A percentile compares a stretch with the other conserved stretches of the same genome.
These are phyloP conservation scores for Diplocarpon rosae DNA, from an alignment of 2,329 filamentous ascomycete species.

Conservation along the genomic window DNA sequence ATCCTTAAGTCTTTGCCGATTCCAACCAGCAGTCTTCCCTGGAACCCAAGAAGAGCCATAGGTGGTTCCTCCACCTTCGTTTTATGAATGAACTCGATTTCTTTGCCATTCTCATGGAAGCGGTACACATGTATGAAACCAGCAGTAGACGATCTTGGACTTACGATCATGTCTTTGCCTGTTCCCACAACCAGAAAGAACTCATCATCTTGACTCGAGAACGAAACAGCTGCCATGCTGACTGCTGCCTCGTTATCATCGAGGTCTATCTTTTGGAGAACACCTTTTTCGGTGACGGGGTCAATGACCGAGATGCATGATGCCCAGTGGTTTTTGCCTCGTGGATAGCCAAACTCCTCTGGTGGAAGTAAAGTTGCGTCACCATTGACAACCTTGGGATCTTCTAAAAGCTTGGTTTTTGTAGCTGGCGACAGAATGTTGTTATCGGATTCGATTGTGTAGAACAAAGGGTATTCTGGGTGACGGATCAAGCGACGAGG, in stretches of 20 bases:
- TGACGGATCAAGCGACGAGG: slow-evolving; percentile 81
- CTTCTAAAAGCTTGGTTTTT: slow-evolving; percentile 60
- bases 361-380: slow-evolving; percentile 61
- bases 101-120: slow-evolving; percentile 74
- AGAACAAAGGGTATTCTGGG: slow-evolving; percentile 80
- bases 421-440: slow-evolving; percentile 79
- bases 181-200: slow-evolving; percentile 90
- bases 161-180: slow-evolving; percentile 77
- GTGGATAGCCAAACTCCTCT: slow-evolving; percentile 81
- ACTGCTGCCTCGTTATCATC: slow-evolving; percentile 87
- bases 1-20: slow-evolving; percentile 72
- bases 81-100: slow-evolving; percentile 92
- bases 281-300: slow-evolving; percentile 60
- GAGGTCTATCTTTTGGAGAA: slow-evolving; percentile 70
- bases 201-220: slow-evolving; percentile 81
- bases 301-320: slow-evolving; percentile 92
- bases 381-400: slow-evolving; percentile 60
- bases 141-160: slow-evolving; percentile 60
- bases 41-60: slow-evolving; percentile 82
- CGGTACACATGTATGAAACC: slow-evolving; percentile 91
- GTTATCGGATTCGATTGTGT: slow-evolving; percentile 88
- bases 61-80: slow-evolving; percentile 86
- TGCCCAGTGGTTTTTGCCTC: slow-evolving; percentile 78
- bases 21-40: slow-evolving; percentile 79
- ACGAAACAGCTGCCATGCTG: slow-evolving; percentile 73